Percentiles rank a stretch among this genome's conserved stretches.
Evolutionary conservation across 306 rosid genomes (phyloP).

Genomic region (Delonix regia): DNA sequence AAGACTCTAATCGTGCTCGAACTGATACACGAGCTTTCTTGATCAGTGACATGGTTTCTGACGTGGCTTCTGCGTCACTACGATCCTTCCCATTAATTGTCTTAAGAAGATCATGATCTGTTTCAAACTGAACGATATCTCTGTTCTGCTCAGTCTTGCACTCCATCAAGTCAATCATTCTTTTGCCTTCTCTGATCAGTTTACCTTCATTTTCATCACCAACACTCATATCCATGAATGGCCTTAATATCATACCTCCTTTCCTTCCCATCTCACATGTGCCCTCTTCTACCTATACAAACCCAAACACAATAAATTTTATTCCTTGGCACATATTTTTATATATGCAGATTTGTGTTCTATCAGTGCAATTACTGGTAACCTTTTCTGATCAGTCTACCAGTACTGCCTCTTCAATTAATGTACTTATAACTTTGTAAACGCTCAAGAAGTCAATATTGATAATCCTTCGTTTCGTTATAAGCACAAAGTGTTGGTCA

Average conservation of each 20-base stretch:
- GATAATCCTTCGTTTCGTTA: no score
- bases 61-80: neutral
- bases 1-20: constrained; percentile 57
- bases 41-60: constrained; percentile 61
- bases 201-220: constrained; percentile 38
- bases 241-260: constrained; percentile 34
- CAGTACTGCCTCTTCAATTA: no score
- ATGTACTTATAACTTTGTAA: no score
- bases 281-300: constrained; percentile 37
- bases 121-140: neutral
- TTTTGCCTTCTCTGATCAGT: constrained; percentile 31
- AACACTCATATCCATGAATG: constrained; percentile 45
- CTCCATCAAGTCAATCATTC: constrained; percentile 42
- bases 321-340: no score
- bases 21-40: constrained; percentile 71
- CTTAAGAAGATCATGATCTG: neutral
- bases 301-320: constrained; percentile 8
- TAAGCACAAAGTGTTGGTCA: no score
- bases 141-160: neutral
- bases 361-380: neutral
- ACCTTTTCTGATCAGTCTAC: no score
- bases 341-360: no score
- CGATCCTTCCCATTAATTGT: constrained; percentile 1
- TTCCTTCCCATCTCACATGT: constrained; percentile 39
- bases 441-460: no score